A percentile compares a stretch with the other conserved stretches of the same genome.
phyloP scores from a whole-genome alignment of 208 protist genomes.

The Trichomonas vaginalis region DNA sequence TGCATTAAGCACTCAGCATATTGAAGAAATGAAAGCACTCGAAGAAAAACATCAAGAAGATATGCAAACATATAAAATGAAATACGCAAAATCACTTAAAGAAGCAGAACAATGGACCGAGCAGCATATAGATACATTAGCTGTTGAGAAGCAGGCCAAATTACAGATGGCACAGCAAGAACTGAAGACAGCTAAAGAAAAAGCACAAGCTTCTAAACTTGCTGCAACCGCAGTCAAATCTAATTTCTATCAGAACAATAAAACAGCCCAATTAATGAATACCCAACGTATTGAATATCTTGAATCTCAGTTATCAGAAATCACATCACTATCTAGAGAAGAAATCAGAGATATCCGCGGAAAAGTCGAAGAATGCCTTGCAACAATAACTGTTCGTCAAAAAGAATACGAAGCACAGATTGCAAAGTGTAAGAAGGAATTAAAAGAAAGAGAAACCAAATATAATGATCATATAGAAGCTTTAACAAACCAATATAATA shows the following conservation, averaged over 20 bases:
- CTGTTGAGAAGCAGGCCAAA: not conserved
- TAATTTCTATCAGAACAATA: not conserved
- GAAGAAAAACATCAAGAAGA: conserved; percentile 2
- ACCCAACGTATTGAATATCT: not conserved
- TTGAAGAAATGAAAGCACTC: not conserved
- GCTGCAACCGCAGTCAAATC: not conserved
- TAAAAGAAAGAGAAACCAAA: not conserved
- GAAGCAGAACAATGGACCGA: conserved; percentile 2
- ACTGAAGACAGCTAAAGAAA: not conserved
- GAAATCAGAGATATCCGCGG: not conserved
- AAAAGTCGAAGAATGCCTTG: conserved; percentile 6
- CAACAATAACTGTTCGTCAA: not conserved
- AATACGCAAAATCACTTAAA: not conserved
- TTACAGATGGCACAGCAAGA: not conserved
- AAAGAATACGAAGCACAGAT: not conserved
- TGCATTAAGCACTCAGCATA: not conserved
- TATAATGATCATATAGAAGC: not conserved
- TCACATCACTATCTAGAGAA: not conserved
- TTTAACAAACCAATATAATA: not conserved
- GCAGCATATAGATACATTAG: not conserved
- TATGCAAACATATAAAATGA: not conserved
- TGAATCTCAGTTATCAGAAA: not conserved
- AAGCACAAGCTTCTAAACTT: not conserved
- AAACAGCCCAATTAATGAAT: not conserved
- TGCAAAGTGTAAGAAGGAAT: not conserved